Base-by-base conservation (phyloP, 177 flowering plant species). In the Vitis hybrid region DNA sequence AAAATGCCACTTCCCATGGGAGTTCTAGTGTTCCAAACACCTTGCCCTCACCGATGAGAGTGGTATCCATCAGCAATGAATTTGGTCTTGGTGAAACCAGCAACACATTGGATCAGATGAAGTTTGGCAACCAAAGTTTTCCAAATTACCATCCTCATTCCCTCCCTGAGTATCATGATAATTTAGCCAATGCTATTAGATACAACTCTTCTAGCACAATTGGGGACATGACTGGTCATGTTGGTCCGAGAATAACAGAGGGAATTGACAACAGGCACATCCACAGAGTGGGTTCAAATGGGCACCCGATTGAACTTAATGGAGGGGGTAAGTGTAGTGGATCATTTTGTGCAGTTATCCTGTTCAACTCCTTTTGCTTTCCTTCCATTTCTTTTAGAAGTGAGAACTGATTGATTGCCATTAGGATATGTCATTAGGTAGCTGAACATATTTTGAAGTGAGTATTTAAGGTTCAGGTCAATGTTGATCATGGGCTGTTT, bases 311-410 rank as follows among this genome's bases (percentile, higher is more conserved):
- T 65, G 81, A 75, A 50, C 58, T 60, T 48, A 68, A 65, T 75
- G 77, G 74, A 39, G 73, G 75, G 2, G 82, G 85, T 80, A 71
- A 71, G 77, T 54, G 20, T 19, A 50, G 29, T 57, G 12, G 39
- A 52, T 19, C 19, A 53, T 13, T 58, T 16, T 12, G 15, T 64
- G 45, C 14, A 64, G n/a, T 16, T n/a, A n/a, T 31, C 18, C 13
- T 10, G 45, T 22, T 50, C n/a, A 18, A 10, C 61, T 54, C 5
- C 55, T 61, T 18, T 39, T 26, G 45, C 59, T 26, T 26, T 26
- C 29, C 5, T 2, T 26, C 29, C 29, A 26, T 26, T 26, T 26
- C 29, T 26, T 26, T 26, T 26, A 26, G 29, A 26, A 59, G 16
- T 49, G 55, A 48, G 48, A 45, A 20, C 55, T 13, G 34, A 19